A percentile compares a stretch with the other conserved stretches of the same genome.
Conservation (phyloP, 2,329 filamentous ascomycete genomes). For the Hypoxylon sp. region DNA sequence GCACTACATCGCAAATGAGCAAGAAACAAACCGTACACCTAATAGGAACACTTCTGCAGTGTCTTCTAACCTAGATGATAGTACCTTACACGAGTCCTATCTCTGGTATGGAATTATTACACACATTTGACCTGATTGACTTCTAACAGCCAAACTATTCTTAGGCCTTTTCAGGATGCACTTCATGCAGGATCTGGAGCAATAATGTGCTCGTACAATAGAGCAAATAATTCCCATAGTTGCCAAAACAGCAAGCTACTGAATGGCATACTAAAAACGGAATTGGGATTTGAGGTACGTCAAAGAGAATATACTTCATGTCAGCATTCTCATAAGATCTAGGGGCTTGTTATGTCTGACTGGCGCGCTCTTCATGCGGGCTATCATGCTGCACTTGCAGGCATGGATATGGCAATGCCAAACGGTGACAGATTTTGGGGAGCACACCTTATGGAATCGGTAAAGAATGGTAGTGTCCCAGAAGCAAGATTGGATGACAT, state of each 20-base stretch:
- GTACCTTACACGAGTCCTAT: conserved; percentile 70
- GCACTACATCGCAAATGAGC: conserved; percentile 77
- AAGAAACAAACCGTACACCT: conserved; percentile 70
- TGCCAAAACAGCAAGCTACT: conserved; percentile 66
- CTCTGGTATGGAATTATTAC: conserved; percentile 60
- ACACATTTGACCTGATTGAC: conserved; percentile 22
- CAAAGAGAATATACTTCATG: neutral
- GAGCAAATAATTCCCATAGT: conserved; percentile 64
- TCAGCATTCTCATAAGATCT: conserved; percentile 25
- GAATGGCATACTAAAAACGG: conserved; percentile 64
- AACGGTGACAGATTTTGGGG: conserved; percentile 57
- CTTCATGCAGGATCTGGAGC: conserved; percentile 52
- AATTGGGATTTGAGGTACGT: conserved; percentile 57
- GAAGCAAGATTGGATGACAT: conserved; percentile 62
- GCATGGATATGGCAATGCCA: conserved; percentile 69
- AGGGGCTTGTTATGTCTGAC: conserved; percentile 60
- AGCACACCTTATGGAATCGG: conserved; percentile 61
- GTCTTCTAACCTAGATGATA: conserved; percentile 66
- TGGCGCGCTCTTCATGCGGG: conserved; percentile 62
- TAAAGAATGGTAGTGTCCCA: conserved; percentile 62
- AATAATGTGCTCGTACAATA: conserved; percentile 63
- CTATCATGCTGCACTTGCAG: conserved; percentile 60
- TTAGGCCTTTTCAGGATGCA: conserved; percentile 34
- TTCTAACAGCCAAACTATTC: neutral
- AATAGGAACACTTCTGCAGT: conserved; percentile 22